Evolutionary conservation across 352 stramenopile species (phyloP).

Genomic region (Pythium aphanidermatum): DNA sequence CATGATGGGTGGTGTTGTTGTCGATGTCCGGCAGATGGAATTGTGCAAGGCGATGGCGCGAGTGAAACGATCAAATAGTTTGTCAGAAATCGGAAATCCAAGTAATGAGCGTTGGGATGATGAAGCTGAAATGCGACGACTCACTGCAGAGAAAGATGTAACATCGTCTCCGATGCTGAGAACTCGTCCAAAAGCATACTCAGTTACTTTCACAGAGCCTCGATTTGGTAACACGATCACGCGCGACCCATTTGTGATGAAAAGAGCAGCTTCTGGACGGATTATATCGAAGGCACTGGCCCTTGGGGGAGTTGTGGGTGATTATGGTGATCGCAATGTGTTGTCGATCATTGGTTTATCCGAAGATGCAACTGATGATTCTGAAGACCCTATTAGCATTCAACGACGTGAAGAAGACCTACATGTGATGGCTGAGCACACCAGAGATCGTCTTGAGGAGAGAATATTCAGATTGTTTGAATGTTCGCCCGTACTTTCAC

Average conservation of each 20-base stretch:
- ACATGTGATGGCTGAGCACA: slow-evolving; percentile 57
- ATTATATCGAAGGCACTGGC: slow-evolving; percentile 10
- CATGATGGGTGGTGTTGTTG: slow-evolving; percentile 24
- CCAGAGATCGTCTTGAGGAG: slow-evolving; percentile 60
- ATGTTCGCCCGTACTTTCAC: slow-evolving; percentile 37
- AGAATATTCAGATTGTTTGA: slow-evolving; percentile 68
- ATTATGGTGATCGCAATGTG: slow-evolving; percentile 39
- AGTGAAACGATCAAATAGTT: slow-evolving; percentile 68
- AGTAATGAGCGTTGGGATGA: slow-evolving; percentile 63
- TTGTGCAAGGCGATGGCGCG: slow-evolving; percentile 21
- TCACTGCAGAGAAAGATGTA: slow-evolving; percentile 60
- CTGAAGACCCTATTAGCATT: slow-evolving; percentile 34
- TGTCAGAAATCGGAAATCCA: slow-evolving; percentile 54
- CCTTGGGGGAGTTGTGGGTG: slow-evolving; percentile 14
- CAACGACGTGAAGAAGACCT: slow-evolving; percentile 35
- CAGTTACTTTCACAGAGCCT: slow-evolving; percentile 51
- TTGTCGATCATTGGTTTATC: slow-evolving; percentile 54
- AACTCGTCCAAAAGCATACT: slow-evolving; percentile 46
- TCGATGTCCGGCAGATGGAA: slow-evolving; percentile 24
- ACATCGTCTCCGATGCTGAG: slow-evolving; percentile 30
- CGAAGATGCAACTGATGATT: slow-evolving; percentile 54
- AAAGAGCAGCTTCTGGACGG: slow-evolving; percentile 4
- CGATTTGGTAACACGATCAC: slow-evolving; percentile 43
- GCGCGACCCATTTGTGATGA: slow-evolving; percentile 39
- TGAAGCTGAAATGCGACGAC: slow-evolving; percentile 64